Evolutionary conservation across 2,329 filamentous ascomycete genomes (phyloP), one percentile per base, ranked within the genome.

Genomic region (Penicillium sp.): DNA sequence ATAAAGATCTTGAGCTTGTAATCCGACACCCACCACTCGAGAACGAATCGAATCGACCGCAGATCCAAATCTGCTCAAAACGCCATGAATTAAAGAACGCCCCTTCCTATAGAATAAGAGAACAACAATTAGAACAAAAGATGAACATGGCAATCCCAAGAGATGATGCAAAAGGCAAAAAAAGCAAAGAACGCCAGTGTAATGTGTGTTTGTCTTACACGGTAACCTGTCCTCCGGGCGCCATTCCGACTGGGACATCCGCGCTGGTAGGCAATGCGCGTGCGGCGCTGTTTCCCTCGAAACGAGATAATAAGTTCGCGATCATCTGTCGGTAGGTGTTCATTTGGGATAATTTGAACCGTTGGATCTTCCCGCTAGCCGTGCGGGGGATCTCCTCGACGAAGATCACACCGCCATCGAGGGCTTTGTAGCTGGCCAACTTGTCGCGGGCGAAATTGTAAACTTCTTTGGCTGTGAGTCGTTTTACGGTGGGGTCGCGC

Each of bases 361-460:
- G 70, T 56, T 78, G 71, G 49, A 82, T 80, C 68, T 83, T 83
- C 14, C 81, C 81, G 56, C 79, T 80, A 0, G 78, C 70, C 3
- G 78, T 79, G 47, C 79, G 78, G 4, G 81, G 80, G 33, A 83
- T 79, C 27, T 76, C 68, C 45, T 80, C 75, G 14, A 82, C 75
- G 52, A 82, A 82, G 22, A 77, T 64, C 9, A 82, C 74, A 0
- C 79, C 79, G 6, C 78, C 77, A 9, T 78, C 78, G 0, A 82
- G 63, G 3, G 72, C 70, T 59, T 82, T 82, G 69, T 81, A 82
- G 52, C 75, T 77, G 8, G 79, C 78, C 24, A 83, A 68, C 46
- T 73, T 74, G 1, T 62, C 56, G 13, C 71, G 69, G 13, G 78
- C 67, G 57, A 76, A 79, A 11, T 66, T 63, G 51, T 79, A 77